Base-by-base conservation (phyloP, 495 filamentous ascomycete genomes). In the Annulohypoxylon nitens region DNA sequence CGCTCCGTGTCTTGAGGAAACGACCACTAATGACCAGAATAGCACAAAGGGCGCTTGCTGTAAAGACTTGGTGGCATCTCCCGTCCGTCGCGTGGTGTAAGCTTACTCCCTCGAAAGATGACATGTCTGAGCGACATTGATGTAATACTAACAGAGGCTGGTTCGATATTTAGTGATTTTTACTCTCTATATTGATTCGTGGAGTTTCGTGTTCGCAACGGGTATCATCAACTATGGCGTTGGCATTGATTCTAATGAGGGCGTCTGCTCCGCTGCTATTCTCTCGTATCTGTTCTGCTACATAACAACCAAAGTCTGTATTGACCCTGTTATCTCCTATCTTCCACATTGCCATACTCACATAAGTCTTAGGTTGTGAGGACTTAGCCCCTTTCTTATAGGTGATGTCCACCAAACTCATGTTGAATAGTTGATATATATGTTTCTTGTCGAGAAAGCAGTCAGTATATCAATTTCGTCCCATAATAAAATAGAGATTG, bases 391-490 rank as follows among this genome's bases (percentile, higher is more conserved):
- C 26, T 23, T 34, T 33, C 10, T 9, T 8, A 45, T 25, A 23
- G n/a, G n/a, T n/a, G n/a, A n/a, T n/a, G n/a, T n/a, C n/a, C n/a
- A n/a, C n/a, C n/a, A n/a, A 68, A 57, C 71, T 76, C 11, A 69
- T 47, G 4, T 43, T 48, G 47, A 26, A 54, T 53, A 86, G 85
- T 72, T 87, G 34, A 84, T 88, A 33, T 88, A 88, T 76, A 69
- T 82, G 39, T 87, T 88, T 61, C 73, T 87, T 20, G 85, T 86
- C 0, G 86, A 88, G 72, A 87, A 86, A 75, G 84, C 81, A 34
- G 86, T 88, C 80, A 62, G 84, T 64, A 0, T 0, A 26, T 26
- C 3, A 33, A 11, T 20, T 45, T 8, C 59, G 20, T 33, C 10
- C 39, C 23, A 14, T 16, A 54, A 10, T 12, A 3, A 34, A 5